Base-by-base conservation (phyloP, 2,329 filamentous ascomycete genomes). In the Fusarium guadeloupense region DNA sequence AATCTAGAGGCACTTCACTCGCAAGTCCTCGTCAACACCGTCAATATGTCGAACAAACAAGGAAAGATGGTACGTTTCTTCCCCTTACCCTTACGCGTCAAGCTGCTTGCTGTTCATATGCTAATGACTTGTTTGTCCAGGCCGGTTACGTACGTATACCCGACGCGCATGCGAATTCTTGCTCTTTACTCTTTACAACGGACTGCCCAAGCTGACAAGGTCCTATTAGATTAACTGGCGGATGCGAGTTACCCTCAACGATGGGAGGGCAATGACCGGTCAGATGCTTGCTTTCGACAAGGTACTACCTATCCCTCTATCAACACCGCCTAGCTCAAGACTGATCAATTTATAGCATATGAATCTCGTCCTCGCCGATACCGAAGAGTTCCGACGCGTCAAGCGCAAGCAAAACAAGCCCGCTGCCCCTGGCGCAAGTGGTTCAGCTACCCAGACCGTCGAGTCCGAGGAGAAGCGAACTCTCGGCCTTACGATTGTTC, bases 221-320 rank as follows among this genome's bases (percentile, higher is more conserved):
- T 23, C 30, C 12, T 12, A 35, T 31, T 61, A 98, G 95, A 96
- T 99, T 85, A 98, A 99, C 83, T 98, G 96, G 84, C 92, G 94
- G 79, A 98, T 99, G 93, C 90, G 94, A 75, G 90, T 97, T 66
- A 98, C 93, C 52, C 85, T 99, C 76, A 92, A 92, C 74, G 95
- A 99, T 81, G 92, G 92, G 66, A 89, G 95, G 73, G 92, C 97
- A 78, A 96, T 99, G 89, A 93, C 93, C 34, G 95, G 93, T 61
- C 93, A 98, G 78, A 97, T 99, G 92, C 86, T 99, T 69, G 95
- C 95, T 49, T 99, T 98, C 73, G 95, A 99, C 79, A 98, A 98
- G 87, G 92, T 94, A 79, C 54, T 69, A 55, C 9, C 41, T 45
- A 7, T 37, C 34, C 26, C 46, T 28, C 46, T 9, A 14, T 20